Percentiles rank a stretch among this genome's conserved stretches.
Conservation (phyloP, 352 stramenopile species). For the Globisporangium rhizosaccharum region DNA sequence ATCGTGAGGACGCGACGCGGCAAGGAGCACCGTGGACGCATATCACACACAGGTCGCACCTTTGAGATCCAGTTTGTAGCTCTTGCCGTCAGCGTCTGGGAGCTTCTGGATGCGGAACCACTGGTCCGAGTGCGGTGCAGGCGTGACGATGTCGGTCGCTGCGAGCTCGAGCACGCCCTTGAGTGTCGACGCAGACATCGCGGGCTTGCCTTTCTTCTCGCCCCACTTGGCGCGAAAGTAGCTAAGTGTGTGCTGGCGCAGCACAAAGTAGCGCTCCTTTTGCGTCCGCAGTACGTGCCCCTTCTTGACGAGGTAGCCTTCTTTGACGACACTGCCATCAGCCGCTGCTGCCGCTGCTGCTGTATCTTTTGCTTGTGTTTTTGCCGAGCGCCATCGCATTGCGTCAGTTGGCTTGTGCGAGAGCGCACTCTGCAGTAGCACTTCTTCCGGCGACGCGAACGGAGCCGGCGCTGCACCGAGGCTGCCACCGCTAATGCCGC, state of each 20-base stretch:
- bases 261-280: conserved; percentile 50
- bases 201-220: conserved; percentile 17
- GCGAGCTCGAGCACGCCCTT: conserved; percentile 42
- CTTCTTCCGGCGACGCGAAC: conserved; percentile 8
- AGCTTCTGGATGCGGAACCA: conserved; percentile 65
- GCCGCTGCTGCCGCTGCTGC: not conserved
- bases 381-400: conserved; percentile 15
- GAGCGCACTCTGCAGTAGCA: conserved; percentile 2
- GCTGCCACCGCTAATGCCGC: not conserved
- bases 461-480: conserved; percentile 1
- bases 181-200: conserved; percentile 21
- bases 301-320: conserved; percentile 50
- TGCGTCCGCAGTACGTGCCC: conserved; percentile 47
- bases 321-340: conserved; percentile 17
- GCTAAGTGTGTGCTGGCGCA: conserved; percentile 32
- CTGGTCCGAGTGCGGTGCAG: conserved; percentile 38
- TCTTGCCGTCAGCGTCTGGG: conserved; percentile 36
- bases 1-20: not conserved
- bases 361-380: conserved; percentile 4
- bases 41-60: conserved; percentile 18
- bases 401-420: not conserved
- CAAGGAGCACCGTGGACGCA: not conserved
- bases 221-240: conserved; percentile 33
- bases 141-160: conserved; percentile 40
- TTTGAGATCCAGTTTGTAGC: conserved; percentile 67